Conservation (phyloP, 176 grass and related monocot genomes). For the Aegilops umbellulata region DNA sequence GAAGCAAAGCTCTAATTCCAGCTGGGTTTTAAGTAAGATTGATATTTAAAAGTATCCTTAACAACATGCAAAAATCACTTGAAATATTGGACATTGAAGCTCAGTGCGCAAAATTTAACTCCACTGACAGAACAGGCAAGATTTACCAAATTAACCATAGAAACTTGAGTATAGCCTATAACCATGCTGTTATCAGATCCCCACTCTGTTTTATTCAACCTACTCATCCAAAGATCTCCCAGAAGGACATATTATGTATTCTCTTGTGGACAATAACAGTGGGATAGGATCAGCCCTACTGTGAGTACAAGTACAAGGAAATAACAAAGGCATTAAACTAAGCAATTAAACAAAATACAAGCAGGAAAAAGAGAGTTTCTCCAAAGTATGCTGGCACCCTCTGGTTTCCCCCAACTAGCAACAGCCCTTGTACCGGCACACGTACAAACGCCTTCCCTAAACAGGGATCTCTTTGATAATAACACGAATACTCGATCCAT, state of each 20-base stretch:
- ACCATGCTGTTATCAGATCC: not conserved
- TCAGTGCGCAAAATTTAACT: not conserved
- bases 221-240: not conserved
- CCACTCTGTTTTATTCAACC: not conserved
- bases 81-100: slow-evolving; percentile 10
- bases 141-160: not conserved
- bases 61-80: not conserved
- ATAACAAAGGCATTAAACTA: not conserved
- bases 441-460: not conserved
- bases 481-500: not conserved
- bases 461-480: not conserved
- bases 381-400: not conserved
- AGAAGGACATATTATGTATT: not conserved
- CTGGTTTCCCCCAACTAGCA: not conserved
- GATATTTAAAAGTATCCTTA: not conserved
- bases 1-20: not conserved
- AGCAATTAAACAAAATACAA: not conserved
- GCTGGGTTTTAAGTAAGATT: not conserved
- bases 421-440: not conserved
- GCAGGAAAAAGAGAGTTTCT: not conserved
- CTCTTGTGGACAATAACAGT: not conserved
- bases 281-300: not conserved
- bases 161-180: not conserved
- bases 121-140: not conserved
- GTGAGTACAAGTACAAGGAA: not conserved